Evolutionary conservation across 2,329 filamentous ascomycete genomes (phyloP), one percentile per base, ranked within the genome.

Genomic region (Penicillium nordicum): DNA sequence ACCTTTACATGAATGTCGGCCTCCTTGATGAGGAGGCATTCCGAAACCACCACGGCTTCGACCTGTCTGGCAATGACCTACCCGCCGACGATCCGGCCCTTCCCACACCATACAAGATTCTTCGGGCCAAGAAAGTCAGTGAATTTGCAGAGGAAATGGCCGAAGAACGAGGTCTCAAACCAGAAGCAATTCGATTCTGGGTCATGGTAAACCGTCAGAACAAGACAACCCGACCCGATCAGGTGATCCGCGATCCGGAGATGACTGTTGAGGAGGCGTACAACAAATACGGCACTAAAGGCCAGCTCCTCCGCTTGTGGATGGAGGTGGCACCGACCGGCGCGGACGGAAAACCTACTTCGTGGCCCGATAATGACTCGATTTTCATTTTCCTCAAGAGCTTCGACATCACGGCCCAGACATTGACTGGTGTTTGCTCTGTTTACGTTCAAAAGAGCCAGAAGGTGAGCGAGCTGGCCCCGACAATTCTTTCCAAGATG

Each of bases 151-250:
- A 80, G 27, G 81, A 82, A 23, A 82, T 97, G 57, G 92, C 89
- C 0, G 76, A 84, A 38, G 88, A 96, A 55, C 80, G 88, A 48
- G 81, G 79, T 0, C 74, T 88, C 48, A 86, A 92, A 43, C 80
- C 88, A 0, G 85, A 85, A 55, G 83, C 84, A 59, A 76, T 97
- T 25, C 85, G 94, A 23, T 83, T 96, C 18, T 99, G 94, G 95
- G 85, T 91, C 53, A 97, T 99, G 92, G 94, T 99, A 1, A 97
- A 97, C 70, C 88, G 94, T 11, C 94, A 99, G 73, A 99, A 99
- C 72, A 97, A 96, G 75, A 99, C 94, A 0, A 88, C 91, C 37
- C 86, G 94, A 18, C 94, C 95, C 0, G 94, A 99, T 70, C 87
- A 90, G 57, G 90, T 92, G 0, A 86, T 99, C 47, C 84, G 84